These are phyloP conservation scores for Stellera chamaejasme DNA, from an alignment of 345 rosid genomes.

Conservation along the genomic window DNA sequence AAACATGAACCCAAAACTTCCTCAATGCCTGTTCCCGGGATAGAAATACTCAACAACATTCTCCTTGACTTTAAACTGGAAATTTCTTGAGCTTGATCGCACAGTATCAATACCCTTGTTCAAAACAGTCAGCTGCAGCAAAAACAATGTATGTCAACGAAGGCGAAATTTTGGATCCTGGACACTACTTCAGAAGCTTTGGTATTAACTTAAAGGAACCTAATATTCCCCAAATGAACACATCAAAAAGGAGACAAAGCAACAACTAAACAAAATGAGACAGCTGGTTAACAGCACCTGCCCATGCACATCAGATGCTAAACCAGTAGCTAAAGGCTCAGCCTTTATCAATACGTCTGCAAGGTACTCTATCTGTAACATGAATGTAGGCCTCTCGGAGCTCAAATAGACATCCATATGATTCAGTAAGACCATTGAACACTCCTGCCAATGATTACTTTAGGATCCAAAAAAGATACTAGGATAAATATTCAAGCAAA, in stretches of 20 bases:
- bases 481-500: background rate
- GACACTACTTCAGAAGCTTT: too few relatives aligned
- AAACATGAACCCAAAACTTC: background rate
- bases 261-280: background rate
- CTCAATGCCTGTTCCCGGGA: constrained; percentile 51
- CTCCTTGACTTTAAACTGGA: constrained; percentile 78
- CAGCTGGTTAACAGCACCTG: constrained; percentile 38
- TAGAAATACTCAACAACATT: constrained; percentile 65
- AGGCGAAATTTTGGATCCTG: too few relatives aligned
- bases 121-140: constrained; percentile 57
- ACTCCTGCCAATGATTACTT: constrained; percentile 42
- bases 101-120: constrained; percentile 27
- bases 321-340: constrained; percentile 85
- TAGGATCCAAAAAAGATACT: background rate
- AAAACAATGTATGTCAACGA: background rate
- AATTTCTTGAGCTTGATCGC: constrained; percentile 36
- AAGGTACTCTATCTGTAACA: constrained; percentile 58
- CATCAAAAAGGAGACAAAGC: background rate
- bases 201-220: too few relatives aligned
- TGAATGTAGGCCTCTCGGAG: constrained; percentile 39
- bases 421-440: constrained; percentile 60
- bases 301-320: constrained; percentile 91
- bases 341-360: constrained; percentile 70
- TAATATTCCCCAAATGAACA: background rate
- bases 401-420: constrained; percentile 67